These are phyloP conservation scores for Pseudopyricularia javanii DNA, from an alignment of 2,329 filamentous ascomycete species.

Conservation along the genomic window DNA sequence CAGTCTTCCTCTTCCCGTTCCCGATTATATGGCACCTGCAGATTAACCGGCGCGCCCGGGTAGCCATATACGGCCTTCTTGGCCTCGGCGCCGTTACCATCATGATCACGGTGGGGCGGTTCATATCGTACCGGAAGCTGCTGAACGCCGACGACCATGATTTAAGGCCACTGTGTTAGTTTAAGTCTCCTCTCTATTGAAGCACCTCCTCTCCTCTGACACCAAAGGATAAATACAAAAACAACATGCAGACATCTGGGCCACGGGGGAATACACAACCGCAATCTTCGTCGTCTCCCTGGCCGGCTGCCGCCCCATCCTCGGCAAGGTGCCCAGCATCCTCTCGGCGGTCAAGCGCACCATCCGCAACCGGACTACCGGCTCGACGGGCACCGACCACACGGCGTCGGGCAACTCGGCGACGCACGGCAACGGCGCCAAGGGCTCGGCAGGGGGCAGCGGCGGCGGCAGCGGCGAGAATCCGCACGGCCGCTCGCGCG, in stretches of 20 bases:
- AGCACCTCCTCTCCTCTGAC: neutral
- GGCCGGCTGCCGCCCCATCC: neutral
- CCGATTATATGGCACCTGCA: neutral
- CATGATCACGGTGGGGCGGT: neutral
- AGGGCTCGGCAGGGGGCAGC: too few relatives aligned
- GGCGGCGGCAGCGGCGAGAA: too few relatives aligned
- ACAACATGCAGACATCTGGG: neutral
- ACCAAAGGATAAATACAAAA: neutral
- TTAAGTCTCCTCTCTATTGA: neutral
- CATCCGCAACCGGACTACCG: neutral
- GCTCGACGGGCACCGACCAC: neutral
- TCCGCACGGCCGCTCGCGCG: too few relatives aligned
- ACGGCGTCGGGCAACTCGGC: neutral
- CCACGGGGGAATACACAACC: neutral
- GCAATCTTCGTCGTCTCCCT: neutral
- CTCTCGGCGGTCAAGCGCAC: neutral
- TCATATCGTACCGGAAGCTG: neutral
- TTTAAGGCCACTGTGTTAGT: neutral
- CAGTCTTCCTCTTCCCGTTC: neutral
- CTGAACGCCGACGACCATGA: neutral
- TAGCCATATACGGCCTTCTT: neutral
- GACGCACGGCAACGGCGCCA: too few relatives aligned
- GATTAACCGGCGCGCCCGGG: neutral
- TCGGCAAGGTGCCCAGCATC: neutral
- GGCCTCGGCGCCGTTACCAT: neutral